Percentiles rank a stretch among this genome's conserved stretches.
Evolutionary conservation across 2,329 filamentous ascomycete genomes (phyloP).

Genomic region (Pestalotiopsis sp.): DNA sequence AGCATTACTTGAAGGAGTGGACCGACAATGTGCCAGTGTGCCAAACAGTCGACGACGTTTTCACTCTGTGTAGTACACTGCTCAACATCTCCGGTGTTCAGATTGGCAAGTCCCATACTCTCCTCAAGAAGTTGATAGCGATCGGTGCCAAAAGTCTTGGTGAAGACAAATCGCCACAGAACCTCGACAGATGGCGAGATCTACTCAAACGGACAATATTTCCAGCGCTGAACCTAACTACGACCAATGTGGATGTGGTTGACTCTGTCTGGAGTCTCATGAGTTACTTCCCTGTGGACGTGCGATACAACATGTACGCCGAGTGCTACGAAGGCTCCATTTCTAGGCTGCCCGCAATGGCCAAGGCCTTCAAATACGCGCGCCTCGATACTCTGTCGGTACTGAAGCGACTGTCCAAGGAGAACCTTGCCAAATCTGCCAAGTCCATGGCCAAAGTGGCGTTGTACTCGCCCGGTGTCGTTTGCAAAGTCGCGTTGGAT

Average conservation of each 20-base stretch:
- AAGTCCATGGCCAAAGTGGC: conserved; percentile 90
- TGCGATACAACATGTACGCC: conserved; percentile 85
- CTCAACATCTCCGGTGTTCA: conserved; percentile 85
- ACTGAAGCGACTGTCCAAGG: conserved; percentile 86
- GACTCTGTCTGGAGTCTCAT: conserved; percentile 87
- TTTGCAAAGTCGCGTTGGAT: conserved; percentile 85
- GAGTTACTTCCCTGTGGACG: conserved; percentile 73
- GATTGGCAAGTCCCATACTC: conserved; percentile 79
- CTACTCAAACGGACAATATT: conserved; percentile 83
- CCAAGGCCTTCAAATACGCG: conserved; percentile 75
- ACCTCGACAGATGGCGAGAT: conserved; percentile 80
- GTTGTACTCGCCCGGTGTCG: conserved; percentile 84
- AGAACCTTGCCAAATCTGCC: conserved; percentile 84
- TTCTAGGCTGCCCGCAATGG: conserved; percentile 77
- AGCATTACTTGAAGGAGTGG: conserved; percentile 99
- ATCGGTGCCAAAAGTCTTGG: conserved; percentile 79
- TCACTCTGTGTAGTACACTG: conserved; percentile 81
- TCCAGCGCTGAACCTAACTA: conserved; percentile 84
- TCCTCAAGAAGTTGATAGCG: conserved; percentile 81
- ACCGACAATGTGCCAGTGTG: conserved; percentile 90
- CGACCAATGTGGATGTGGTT: conserved; percentile 79
- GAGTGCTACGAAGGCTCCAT: conserved; percentile 87
- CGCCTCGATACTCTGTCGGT: conserved; percentile 80
- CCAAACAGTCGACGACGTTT: conserved; percentile 87
- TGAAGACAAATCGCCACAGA: conserved; percentile 70